phyloP scores from a whole-genome alignment of 805 yeast genomes.

The Grigorovia jiainica region DNA sequence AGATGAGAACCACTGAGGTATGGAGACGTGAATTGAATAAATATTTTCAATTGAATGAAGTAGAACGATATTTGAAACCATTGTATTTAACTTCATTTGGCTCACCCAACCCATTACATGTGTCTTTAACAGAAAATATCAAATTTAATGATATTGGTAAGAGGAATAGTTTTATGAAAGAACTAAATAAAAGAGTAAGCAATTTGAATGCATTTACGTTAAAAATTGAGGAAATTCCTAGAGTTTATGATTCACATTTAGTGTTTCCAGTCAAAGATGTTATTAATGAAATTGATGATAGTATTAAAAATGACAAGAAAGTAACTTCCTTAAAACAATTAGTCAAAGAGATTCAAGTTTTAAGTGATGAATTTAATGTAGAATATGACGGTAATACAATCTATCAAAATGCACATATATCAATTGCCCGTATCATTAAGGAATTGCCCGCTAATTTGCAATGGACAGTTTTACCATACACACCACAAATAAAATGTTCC shows the following conservation, averaged over 20 bases:
- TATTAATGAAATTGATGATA: too few species aligned
- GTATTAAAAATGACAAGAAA: too few species aligned
- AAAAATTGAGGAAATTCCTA: not conserved
- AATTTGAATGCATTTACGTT: conserved; percentile 2
- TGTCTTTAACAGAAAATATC: conserved; percentile 16
- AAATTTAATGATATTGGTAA: conserved; percentile 6
- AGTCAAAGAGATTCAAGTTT: not conserved
- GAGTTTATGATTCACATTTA: not conserved
- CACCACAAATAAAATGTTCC: not conserved
- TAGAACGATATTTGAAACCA: conserved; percentile 14
- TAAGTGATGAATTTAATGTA: not conserved
- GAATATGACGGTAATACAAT: not conserved
- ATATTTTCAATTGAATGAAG: conserved; percentile 1
- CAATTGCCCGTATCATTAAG: conserved; percentile 1
- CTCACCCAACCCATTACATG: conserved; percentile 21
- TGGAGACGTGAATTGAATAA: conserved; percentile 12
- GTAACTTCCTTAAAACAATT: not conserved
- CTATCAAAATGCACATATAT: not conserved
- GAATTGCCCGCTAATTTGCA: not conserved
- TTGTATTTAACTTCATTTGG: conserved; percentile 18
- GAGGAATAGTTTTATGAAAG: conserved; percentile 6
- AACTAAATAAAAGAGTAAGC: not conserved
- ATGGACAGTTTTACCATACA: not conserved
- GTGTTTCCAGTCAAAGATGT: not conserved
- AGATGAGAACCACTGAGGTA: conserved; percentile 15